Evolutionary conservation across 129 eudicot genomes (phyloP).

Genomic region (Saposhnikovia divaricata): DNA sequence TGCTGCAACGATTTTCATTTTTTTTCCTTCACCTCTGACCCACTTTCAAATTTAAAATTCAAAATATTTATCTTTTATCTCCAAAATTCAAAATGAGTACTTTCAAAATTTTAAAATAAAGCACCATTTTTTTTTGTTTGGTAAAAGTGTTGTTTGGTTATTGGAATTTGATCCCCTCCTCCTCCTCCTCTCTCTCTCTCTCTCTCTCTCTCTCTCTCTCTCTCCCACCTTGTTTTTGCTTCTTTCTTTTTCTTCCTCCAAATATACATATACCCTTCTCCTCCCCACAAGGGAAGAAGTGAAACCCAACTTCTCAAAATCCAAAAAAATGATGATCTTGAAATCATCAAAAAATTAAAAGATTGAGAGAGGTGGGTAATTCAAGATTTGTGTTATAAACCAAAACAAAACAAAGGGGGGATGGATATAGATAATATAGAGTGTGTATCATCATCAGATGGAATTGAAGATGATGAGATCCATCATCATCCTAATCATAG

Average conservation of each 20-base stretch:
- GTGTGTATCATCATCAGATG: conserved; percentile 83
- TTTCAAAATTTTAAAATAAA: neutral
- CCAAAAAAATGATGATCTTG: conserved; percentile 5
- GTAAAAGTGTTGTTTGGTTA: neutral
- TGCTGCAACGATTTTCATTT: too few species aligned
- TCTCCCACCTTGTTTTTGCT: neutral
- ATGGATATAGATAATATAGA: conserved; percentile 72
- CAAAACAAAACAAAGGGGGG: neutral
- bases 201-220: neutral
- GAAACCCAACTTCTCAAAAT: neutral
- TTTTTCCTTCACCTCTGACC: neutral
- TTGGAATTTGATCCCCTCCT: neutral
- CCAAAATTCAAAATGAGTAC: neutral
- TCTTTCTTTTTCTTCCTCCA: neutral
- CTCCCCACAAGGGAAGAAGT: neutral
- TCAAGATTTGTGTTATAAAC: neutral
- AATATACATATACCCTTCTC: neutral
- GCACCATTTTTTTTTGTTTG: neutral
- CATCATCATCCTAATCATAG: conserved; percentile 28
- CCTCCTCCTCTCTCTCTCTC: too few species aligned
- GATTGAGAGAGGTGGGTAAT: conserved; percentile 4
- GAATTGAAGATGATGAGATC: conserved; percentile 88
- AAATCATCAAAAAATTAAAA: conserved; percentile 3
- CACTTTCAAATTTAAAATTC: neutral
- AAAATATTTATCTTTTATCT: neutral